Evolutionary conservation across 2,329 filamentous ascomycete species (phyloP).

Genomic region (Cytospora piceicola): DNA sequence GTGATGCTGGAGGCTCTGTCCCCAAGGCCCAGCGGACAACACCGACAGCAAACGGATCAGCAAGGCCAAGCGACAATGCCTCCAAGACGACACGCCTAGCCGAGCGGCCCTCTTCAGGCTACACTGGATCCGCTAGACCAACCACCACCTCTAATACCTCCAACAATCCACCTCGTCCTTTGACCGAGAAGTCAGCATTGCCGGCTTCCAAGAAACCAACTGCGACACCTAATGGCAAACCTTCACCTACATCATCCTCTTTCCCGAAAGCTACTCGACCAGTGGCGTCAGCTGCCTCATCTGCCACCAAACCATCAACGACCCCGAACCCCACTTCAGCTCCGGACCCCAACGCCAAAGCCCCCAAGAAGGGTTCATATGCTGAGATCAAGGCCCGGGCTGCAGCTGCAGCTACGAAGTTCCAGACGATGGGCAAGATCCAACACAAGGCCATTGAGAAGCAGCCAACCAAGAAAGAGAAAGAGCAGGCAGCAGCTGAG

Average conservation of each 20-base stretch:
- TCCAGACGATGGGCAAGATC: slow-evolving; percentile 69
- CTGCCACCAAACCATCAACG: slow-evolving; percentile 3
- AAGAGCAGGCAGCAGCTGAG: slow-evolving; percentile 51
- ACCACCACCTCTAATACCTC: slow-evolving; percentile 32
- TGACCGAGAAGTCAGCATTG: slow-evolving; percentile 30
- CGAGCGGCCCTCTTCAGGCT: slow-evolving; percentile 22
- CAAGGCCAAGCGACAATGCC: slow-evolving; percentile 32
- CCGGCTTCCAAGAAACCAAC: slow-evolving; percentile 28
- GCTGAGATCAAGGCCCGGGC: slow-evolving; percentile 75
- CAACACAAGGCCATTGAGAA: slow-evolving; percentile 76
- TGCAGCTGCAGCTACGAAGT: slow-evolving; percentile 64
- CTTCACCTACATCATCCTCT: slow-evolving; percentile 25
- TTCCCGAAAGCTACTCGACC: slow-evolving; percentile 19
- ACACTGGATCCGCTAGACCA: slow-evolving; percentile 33
- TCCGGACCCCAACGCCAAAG: slow-evolving; percentile 37
- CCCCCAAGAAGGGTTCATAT: slow-evolving; percentile 74
- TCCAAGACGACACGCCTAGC: slow-evolving; percentile 36
- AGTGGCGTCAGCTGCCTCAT: slow-evolving; percentile 10
- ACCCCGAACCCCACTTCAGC: slow-evolving; percentile 41
- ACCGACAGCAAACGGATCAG: slow-evolving; percentile 34
- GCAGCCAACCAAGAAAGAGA: slow-evolving; percentile 59
- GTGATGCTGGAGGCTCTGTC: slow-evolving; percentile 48
- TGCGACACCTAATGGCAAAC: slow-evolving; percentile 15
- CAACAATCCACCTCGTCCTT: slow-evolving; percentile 32
- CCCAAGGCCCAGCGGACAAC: slow-evolving; percentile 49